A percentile compares a stretch with the other conserved stretches of the same genome.
Conservation (phyloP, 176 grass and related monocot genomes). For the Melocanna baccifera region DNA sequence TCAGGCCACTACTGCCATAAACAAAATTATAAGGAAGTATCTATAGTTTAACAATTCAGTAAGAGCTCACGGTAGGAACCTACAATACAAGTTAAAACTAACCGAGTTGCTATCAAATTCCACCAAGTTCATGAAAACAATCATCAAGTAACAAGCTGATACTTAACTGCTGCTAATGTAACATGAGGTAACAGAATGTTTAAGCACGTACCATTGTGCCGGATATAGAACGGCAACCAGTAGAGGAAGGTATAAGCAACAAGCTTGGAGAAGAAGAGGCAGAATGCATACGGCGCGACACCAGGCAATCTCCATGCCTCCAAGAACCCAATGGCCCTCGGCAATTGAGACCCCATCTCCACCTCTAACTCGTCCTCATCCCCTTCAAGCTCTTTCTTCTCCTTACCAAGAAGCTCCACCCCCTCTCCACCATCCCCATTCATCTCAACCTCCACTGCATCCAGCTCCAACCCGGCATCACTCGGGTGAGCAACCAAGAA, state of each 20-base stretch:
- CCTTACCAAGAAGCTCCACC: slow-evolving; percentile 56
- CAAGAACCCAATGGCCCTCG: slow-evolving; percentile 73
- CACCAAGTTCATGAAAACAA: background rate
- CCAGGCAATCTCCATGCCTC: slow-evolving; percentile 89
- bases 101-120: background rate
- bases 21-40: background rate
- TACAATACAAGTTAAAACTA: background rate
- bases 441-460: slow-evolving; percentile 70
- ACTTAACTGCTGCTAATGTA: background rate
- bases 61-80: background rate
- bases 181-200: background rate
- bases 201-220: slow-evolving; percentile 56
- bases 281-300: slow-evolving; percentile 70
- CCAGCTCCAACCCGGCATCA: slow-evolving; percentile 49
- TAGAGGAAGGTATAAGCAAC: slow-evolving; percentile 95
- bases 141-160: background rate
- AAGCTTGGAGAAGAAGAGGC: slow-evolving; percentile 98
- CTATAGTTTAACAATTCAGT: background rate
- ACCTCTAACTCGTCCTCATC: slow-evolving; percentile 33
- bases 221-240: slow-evolving; percentile 94
- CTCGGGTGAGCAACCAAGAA: slow-evolving; percentile 62
- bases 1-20: background rate
- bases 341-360: slow-evolving; percentile 31
- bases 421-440: slow-evolving; percentile 52
- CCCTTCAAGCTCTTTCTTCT: slow-evolving; percentile 38